These are phyloP conservation scores for Parafenestella ontariensis DNA, from an alignment of 2,329 filamentous ascomycete species.

Conservation along the genomic window DNA sequence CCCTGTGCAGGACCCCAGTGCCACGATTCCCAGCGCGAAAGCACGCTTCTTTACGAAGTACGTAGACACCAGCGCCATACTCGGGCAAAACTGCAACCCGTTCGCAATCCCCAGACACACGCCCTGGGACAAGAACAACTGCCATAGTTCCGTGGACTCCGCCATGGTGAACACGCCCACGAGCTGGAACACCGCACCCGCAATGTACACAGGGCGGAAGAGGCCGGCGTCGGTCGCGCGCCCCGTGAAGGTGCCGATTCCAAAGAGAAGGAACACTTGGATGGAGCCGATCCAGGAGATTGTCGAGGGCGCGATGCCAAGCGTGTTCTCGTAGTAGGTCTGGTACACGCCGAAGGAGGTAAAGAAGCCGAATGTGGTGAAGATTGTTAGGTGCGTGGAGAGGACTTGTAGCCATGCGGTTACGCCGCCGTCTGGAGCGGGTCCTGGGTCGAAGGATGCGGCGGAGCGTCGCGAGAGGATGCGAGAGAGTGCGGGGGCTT, in stretches of 20 bases:
- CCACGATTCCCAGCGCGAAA: conserved; percentile 39
- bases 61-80: conserved; percentile 60
- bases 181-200: conserved; percentile 42
- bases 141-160: conserved; percentile 38
- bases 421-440: conserved; percentile 57
- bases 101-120: conserved; percentile 62
- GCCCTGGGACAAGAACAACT: conserved; percentile 57
- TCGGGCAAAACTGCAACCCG: conserved; percentile 62
- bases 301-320: conserved; percentile 41
- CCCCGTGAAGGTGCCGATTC: conserved; percentile 39
- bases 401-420: conserved; percentile 63
- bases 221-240: conserved; percentile 41
- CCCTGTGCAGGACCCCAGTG: conserved; percentile 37
- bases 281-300: conserved; percentile 45
- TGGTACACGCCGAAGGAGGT: conserved; percentile 66
- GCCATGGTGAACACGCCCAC: conserved; percentile 42
- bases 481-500: conserved; percentile 14
- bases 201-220: conserved; percentile 36
- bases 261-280: conserved; percentile 42
- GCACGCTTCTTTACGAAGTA: conserved; percentile 41
- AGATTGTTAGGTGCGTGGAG: conserved; percentile 59
- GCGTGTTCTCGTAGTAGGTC: conserved; percentile 57
- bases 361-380: conserved; percentile 64
- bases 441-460: conserved; percentile 35
- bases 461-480: conserved; percentile 32